Conservation (phyloP, 2,329 filamentous ascomycete genomes). For the Thermoascus crustaceus region DNA sequence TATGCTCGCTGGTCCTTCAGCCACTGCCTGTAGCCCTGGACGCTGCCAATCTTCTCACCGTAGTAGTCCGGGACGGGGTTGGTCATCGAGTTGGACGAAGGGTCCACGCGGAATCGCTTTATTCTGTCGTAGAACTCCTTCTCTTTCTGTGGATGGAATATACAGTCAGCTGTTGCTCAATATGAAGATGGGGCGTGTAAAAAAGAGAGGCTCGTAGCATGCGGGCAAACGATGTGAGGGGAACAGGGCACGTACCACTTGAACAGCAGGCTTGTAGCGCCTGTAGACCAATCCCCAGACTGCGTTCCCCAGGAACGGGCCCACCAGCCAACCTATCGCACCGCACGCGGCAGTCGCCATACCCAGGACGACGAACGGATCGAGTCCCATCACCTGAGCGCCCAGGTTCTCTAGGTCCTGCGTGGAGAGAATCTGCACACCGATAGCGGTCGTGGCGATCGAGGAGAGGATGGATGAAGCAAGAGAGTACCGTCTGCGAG, state of each 20-base stretch:
- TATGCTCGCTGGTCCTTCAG: slow-evolving; percentile 95
- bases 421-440: slow-evolving; percentile 52
- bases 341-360: slow-evolving; percentile 68
- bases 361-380: slow-evolving; percentile 79
- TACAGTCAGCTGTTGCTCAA: not conserved
- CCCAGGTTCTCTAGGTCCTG: slow-evolving; percentile 59
- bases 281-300: slow-evolving; percentile 72
- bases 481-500: slow-evolving; percentile 74
- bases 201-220: not conserved
- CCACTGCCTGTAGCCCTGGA: slow-evolving; percentile 87
- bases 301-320: slow-evolving; percentile 71
- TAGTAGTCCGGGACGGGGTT: slow-evolving; percentile 98
- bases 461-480: slow-evolving; percentile 64
- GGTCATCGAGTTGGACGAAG: slow-evolving; percentile 74
- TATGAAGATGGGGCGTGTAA: not conserved
- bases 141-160: slow-evolving; percentile 58
- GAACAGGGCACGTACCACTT: slow-evolving; percentile 43
- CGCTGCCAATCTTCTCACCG: slow-evolving; percentile 94
- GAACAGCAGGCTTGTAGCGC: slow-evolving; percentile 63
- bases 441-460: slow-evolving; percentile 49
- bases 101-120: slow-evolving; percentile 87
- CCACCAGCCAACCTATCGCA: slow-evolving; percentile 79
- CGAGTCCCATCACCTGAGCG: slow-evolving; percentile 68
- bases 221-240: not conserved
- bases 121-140: slow-evolving; percentile 87